Conservation (phyloP, 192 early-diverging fungal genomes). For the Obelidium mucronatum region DNA sequence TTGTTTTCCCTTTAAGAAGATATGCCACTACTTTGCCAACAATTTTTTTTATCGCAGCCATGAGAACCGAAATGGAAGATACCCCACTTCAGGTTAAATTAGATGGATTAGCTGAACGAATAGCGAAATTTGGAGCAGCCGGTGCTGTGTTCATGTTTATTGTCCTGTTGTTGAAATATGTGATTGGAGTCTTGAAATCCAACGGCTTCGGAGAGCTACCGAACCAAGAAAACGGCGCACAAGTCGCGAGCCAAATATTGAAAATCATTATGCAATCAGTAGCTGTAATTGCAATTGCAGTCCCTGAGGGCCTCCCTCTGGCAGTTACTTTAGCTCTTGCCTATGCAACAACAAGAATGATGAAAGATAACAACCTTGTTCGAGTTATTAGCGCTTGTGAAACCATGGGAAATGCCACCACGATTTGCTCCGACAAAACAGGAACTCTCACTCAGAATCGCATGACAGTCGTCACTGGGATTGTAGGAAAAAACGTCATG, state of each 20-base stretch:
- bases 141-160: constrained; percentile 90
- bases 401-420: constrained; percentile 98
- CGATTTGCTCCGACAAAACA: constrained; percentile 99
- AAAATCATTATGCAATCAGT: constrained; percentile 87
- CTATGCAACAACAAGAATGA: constrained; percentile 92
- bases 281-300: constrained; percentile 95
- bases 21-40: background rate
- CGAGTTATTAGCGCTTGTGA: constrained; percentile 95
- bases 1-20: background rate
- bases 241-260: constrained; percentile 30
- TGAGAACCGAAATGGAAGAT: constrained; percentile 81
- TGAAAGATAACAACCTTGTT: constrained; percentile 97
- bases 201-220: constrained; percentile 29
- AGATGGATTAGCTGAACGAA: constrained; percentile 84
- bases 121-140: constrained; percentile 91
- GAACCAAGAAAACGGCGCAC: background rate
- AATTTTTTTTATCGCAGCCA: background rate
- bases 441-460: constrained; percentile 97
- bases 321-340: constrained; percentile 97
- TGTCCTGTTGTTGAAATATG: constrained; percentile 84
- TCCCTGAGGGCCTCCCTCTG: constrained; percentile 97
- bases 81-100: constrained; percentile 96
- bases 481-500: constrained; percentile 68
- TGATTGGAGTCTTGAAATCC: constrained; percentile 54
- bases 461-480: constrained; percentile 94